Base-by-base conservation (phyloP, 2,329 filamentous ascomycete species). In the Botrytis paeoniae region DNA sequence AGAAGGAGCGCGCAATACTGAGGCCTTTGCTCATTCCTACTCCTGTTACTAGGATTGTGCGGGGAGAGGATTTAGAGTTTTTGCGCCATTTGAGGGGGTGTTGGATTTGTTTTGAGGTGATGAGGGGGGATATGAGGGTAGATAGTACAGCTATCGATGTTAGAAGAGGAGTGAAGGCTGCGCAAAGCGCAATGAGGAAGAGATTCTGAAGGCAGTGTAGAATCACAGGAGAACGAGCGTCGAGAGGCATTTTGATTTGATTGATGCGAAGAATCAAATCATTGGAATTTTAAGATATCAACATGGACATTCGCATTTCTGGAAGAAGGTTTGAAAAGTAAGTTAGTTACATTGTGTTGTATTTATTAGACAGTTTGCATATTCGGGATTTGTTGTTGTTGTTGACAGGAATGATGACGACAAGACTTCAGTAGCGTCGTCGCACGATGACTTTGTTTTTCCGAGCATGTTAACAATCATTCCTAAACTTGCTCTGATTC, bases 11-110 rank as follows among this genome's bases (percentile, higher is more conserved):
- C 7, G 92, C 90, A 14, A 95, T 82, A 0, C 85, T 83, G 4
- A 94, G 84, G 6, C 91, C 92, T 79, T 93, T 92, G 61, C 88
- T 85, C 87, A 93, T 94, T 63, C 89, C 88, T 4, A 94, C 85
- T 2, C 92, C 92, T 0, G 92, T 94, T 60, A 95, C 86, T 22
- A 95, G 85, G 51, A 94, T 83, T 0, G 87, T 92, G 71, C 75
- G 75, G 12, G 69, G 70, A 4, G 48, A 71, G 39, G 72, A 75
- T 16, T 70, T 61, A 25, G 70, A 70, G 25, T 32, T 22, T 8
- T 43, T 14, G 14, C 77, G 74, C 78, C 77, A 78, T 76, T 71
- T 70, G 35, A 74, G 75, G 29, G 73, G 72, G 8, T 74, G 71
- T 3, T 70, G 61, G 57, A 77, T 76, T 22, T 74, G 73, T 69